Base-by-base conservation (phyloP, 2,329 filamentous ascomycete species). In the Fusarium nodosum region DNA sequence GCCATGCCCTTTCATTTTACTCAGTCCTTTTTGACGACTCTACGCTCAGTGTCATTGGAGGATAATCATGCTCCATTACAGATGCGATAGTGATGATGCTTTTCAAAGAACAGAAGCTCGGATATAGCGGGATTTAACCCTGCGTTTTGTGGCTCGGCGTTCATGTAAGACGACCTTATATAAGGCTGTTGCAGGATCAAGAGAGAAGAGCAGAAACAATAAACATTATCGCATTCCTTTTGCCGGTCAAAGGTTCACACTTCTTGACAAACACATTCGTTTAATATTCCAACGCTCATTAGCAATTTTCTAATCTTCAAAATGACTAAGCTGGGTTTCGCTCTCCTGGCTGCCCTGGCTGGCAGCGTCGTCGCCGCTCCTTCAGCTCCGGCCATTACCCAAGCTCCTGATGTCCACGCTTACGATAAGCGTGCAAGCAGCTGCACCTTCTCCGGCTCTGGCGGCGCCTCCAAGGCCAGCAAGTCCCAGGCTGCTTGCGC, bases 371-470 rank as follows among this genome's bases (percentile, higher is more conserved):
- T 62, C 13, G 68, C 68, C 9, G 64, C 65, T 15, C 68, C 68
- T 15, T 52, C 68, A 0, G 55, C 60, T 28, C 69, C 69, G 6
- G n/a, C 24, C 3, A n/a, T 41, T 3, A 60, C 51, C 11, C 52
- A 64, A 15, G 57, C 66, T 18, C 55, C 62, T 2, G 58, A 70
- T 2, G 47, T 73, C 0, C 54, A 64, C 34, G 47, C 50, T 22
- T 60, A 66, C 28, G 33, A 12, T 12, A 74, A 74, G 57, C 67
- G 72, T 24, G 71, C 48, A 7, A 42, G 30, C 1, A 56, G 66
- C 36, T 74, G 72, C 26, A 74, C 64, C 13, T 74, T 71, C 39
- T 61, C 67, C 7, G 72, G 72, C 33, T 57, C 71, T 13, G 53
- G 42, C 7, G 72, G 72, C 7, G 71, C 72, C 15, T 16, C 64